Base-by-base conservation (phyloP, 2,329 filamentous ascomycete genomes). In the Aspergillus sp. region DNA sequence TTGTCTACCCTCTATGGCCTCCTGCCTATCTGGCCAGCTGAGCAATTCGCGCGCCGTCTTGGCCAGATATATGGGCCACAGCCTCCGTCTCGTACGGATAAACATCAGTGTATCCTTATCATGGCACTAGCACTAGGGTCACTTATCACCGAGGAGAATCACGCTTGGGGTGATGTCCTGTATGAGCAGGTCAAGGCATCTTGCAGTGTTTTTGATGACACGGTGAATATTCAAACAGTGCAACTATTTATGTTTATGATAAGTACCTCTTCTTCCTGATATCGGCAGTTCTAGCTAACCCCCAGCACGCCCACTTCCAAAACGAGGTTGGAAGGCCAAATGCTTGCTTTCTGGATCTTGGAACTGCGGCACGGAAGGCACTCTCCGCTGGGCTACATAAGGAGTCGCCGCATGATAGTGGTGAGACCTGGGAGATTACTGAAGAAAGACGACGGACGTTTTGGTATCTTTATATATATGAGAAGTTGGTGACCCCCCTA, bases 221-320 rank as follows among this genome's bases (percentile, higher is more conserved):
- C 78, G 15, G 77, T 80, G 2, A 80, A 80, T 43, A 61, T 78
- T 13, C 75, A 79, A 51, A 73, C 73, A 1, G 68, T 80, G 3
- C 78, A 80, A 56, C 69, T 78, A 6, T 70, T 76, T 0, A 61
- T 78, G 13, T 65, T 79, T 30, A 78, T 80, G 75, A 79, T 79
- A 76, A 77, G 77, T 75, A n/a, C 26, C 8, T 34, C 43, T 36
- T 3, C 4, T 7, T 4, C 4, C 15, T 15, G 17, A 6, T 17
- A 2, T 2, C 13, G 18, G 4, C 15, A 11, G 9, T 39, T 30
- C 60, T 62, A 12, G 63, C 61, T 51, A 56, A 50, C 56, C 34
- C 4, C 20, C 9, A 55, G 57, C 59, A 79, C 76, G 74, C 70
- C 17, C 75, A 77, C 60, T 78, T 74, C 47, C 76, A 79, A 42